phyloP scores from a whole-genome alignment of 495 filamentous ascomycete genomes.

The Venustampulla echinocandica region DNA sequence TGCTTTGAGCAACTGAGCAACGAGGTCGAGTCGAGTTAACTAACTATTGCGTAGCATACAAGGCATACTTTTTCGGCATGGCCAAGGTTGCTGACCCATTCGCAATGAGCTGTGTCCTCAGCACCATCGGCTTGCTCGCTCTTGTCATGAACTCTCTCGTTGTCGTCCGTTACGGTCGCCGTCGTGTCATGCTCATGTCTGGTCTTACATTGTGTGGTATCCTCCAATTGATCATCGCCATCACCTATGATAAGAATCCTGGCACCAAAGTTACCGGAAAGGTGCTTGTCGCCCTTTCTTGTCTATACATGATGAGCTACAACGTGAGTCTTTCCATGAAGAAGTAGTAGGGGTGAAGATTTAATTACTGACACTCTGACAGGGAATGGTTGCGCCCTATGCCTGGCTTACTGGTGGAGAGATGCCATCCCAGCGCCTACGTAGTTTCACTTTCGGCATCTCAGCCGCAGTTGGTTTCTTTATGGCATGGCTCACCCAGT shows the following conservation, averaged over 20 bases:
- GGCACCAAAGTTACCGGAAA: constrained; percentile 39
- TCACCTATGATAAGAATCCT: constrained; percentile 42
- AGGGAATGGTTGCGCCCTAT: constrained; percentile 4
- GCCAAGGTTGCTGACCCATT: constrained; percentile 50
- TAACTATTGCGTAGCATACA: constrained; percentile 40
- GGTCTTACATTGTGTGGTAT: constrained; percentile 45
- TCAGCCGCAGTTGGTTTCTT: constrained; percentile 46
- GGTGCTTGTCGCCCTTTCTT: constrained; percentile 42
- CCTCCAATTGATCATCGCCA: constrained; percentile 43
- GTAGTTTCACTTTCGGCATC: constrained; percentile 48
- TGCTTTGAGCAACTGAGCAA: too few species aligned
- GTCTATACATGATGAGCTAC: constrained; percentile 47
- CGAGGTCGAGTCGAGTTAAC: too few species aligned
- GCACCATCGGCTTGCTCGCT: constrained; percentile 41
- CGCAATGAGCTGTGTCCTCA: constrained; percentile 44
- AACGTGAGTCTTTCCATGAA: constrained; percentile 44
- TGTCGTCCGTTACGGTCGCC: constrained; percentile 40
- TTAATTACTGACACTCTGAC: constrained; percentile 29
- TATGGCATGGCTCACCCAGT: constrained; percentile 47
- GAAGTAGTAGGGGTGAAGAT: too few species aligned
- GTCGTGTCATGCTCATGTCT: constrained; percentile 44
- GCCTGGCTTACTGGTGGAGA: constrained; percentile 23
- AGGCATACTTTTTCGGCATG: constrained; percentile 58
- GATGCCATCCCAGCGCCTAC: constrained; percentile 45
- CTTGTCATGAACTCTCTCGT: constrained; percentile 1